Base-by-base conservation (phyloP, 306 rosid genomes). In the Prunus mira region DNA sequence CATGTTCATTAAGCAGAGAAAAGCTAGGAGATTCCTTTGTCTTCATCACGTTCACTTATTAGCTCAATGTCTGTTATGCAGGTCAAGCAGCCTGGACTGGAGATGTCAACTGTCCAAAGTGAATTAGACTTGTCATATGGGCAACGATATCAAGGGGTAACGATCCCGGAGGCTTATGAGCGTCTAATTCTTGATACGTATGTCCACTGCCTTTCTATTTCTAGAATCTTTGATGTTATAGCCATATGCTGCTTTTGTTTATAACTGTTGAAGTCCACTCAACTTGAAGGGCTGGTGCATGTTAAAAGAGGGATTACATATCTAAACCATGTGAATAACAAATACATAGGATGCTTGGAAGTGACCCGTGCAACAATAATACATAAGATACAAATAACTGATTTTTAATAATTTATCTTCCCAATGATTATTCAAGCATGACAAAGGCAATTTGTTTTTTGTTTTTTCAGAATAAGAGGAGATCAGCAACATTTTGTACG, bases 181-280 rank as follows among this genome's bases (percentile, higher is more conserved):
- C 97, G 99, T 71, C 91, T 95, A 78, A 95, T 92, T 79, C 99
- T 95, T 4, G 99, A 95, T 82, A 92, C 98, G 99, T 92, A 95
- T 5, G 92, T 34, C 84, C 61, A 72, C 82, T 65, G 57, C 49
- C 57, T 49, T 60, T 34, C 70, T 57, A 24, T 60, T 45, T 74
- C 73, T 8, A 52, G 9, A 71, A 62, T 50, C 15, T 43, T n/a
- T 18, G 19, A 19, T 50, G 8, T 76, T 4, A 41, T 62, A 50
- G 81, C 43, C 60, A 72, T 60, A 43, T 67, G 27, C 54, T 66
- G 38, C 75, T 72, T 66, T 65, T 22, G 49, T 15, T 57, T 22
- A 56, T 55, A 12, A 14, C n/a, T 55, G 38, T 56, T 30, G 30
- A 38, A 34, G 27, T 72, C 67, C 22, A 2, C 17, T 15, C 67